These are phyloP conservation scores for Mucor velutinosus DNA, from an alignment of 371 early-diverging fungal genomes.

Conservation along the genomic window DNA sequence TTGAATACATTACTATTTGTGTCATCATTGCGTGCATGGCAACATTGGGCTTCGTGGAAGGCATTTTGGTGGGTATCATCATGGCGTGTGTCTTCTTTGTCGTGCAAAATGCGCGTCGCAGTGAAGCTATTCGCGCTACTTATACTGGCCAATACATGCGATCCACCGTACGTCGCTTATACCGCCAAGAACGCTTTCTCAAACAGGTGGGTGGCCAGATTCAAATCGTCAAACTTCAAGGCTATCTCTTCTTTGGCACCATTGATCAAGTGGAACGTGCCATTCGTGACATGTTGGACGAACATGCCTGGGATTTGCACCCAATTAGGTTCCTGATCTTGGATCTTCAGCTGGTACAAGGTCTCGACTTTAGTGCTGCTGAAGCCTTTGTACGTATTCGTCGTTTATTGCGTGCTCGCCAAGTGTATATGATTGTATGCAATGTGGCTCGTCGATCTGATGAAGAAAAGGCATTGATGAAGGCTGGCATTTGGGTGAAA, in stretches of 20 bases:
- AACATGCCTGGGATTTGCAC: slow-evolving; percentile 67
- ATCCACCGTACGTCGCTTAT: slow-evolving; percentile 87
- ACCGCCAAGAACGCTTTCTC: slow-evolving; percentile 86
- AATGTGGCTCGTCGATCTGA: slow-evolving; percentile 69
- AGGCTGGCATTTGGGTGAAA: slow-evolving; percentile 77
- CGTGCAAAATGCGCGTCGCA: slow-evolving; percentile 77
- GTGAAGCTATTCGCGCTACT: slow-evolving; percentile 75
- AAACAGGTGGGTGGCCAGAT: slow-evolving; percentile 85
- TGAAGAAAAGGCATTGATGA: slow-evolving; percentile 72
- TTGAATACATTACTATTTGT: slow-evolving; percentile 90
- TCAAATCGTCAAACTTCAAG: slow-evolving; percentile 87
- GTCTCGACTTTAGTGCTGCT: slow-evolving; percentile 94
- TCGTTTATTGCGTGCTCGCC: slow-evolving; percentile 66
- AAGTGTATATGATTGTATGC: slow-evolving; percentile 86
- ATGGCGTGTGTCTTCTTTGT: slow-evolving; percentile 95
- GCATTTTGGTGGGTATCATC: slow-evolving; percentile 90
- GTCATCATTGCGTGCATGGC: slow-evolving; percentile 88
- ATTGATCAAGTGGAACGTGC: slow-evolving; percentile 83
- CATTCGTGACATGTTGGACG: slow-evolving; percentile 67
- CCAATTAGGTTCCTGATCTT: slow-evolving; percentile 85
- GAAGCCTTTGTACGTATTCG: slow-evolving; percentile 92
- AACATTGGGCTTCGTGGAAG: slow-evolving; percentile 90
- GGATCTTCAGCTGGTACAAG: slow-evolving; percentile 87
- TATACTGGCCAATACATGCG: slow-evolving; percentile 81
- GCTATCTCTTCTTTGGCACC: slow-evolving; percentile 95